phyloP scores from a whole-genome alignment of 2,329 filamentous ascomycete species.

The Huntiella abstrusa region DNA sequence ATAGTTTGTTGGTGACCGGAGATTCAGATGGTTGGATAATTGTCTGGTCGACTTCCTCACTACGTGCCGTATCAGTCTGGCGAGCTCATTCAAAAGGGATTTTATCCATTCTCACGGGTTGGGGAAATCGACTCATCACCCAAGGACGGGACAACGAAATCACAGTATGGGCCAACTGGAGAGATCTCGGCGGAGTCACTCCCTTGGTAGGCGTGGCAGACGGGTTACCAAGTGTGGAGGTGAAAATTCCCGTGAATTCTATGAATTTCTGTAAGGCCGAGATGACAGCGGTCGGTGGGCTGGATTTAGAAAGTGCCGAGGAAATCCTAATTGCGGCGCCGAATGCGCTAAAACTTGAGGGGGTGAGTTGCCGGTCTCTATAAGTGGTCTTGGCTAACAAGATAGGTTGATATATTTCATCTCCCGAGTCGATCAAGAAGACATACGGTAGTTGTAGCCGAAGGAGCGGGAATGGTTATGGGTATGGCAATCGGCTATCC shows the following conservation, averaged over 20 bases:
- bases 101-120: slow-evolving; percentile 47
- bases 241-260: slow-evolving; percentile 71
- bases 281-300: slow-evolving; percentile 12
- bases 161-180: slow-evolving; percentile 47
- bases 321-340: slow-evolving; percentile 60
- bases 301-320: slow-evolving; percentile 14
- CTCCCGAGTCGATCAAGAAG: slow-evolving; percentile 57
- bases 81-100: slow-evolving; percentile 63
- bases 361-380: slow-evolving; percentile 25
- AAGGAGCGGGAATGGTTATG: slow-evolving; percentile 72
- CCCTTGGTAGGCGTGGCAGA: slow-evolving; percentile 34
- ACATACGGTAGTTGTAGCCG: slow-evolving; percentile 32
- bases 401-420: slow-evolving; percentile 60
- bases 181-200: slow-evolving; percentile 28
- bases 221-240: slow-evolving; percentile 55
- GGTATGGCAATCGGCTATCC: slow-evolving; percentile 44
- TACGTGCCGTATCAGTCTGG: slow-evolving; percentile 72
- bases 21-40: slow-evolving; percentile 83
- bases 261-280: slow-evolving; percentile 70
- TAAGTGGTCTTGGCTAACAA: background rate
- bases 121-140: slow-evolving; percentile 53
- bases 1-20: slow-evolving; percentile 62
- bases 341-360: slow-evolving; percentile 54
- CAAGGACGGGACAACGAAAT: slow-evolving; percentile 82
- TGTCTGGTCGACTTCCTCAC: slow-evolving; percentile 66